Evolutionary conservation across 768 basidiomycete genomes (phyloP).

Genomic region (Rhizopogon vinicolor): DNA sequence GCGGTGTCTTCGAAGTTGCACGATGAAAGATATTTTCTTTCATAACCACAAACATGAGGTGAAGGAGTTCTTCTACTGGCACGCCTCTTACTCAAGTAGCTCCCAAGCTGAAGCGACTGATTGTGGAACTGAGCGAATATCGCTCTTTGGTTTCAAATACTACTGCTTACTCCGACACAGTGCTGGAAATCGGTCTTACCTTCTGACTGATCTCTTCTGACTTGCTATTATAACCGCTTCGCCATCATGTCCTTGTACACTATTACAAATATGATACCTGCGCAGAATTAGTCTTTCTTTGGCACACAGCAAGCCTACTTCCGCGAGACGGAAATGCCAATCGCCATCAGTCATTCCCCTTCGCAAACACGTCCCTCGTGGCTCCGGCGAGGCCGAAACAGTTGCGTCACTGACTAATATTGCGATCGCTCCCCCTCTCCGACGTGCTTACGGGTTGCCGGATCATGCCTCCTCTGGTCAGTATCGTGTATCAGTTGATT

Average conservation of each 20-base stretch:
- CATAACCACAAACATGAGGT: conserved; percentile 1
- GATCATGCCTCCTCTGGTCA: conserved; percentile 26
- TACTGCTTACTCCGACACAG: neutral
- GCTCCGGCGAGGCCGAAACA: conserved; percentile 27
- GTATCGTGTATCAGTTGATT: conserved; percentile 15
- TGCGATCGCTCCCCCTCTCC: conserved; percentile 24
- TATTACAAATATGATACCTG: conserved; percentile 21
- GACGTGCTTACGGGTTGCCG: conserved; percentile 11
- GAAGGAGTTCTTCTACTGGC: neutral
- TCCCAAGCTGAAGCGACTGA: neutral
- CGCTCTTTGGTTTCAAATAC: neutral
- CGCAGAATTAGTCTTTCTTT: conserved; percentile 14
- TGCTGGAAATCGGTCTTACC: neutral
- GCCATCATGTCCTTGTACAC: conserved; percentile 23
- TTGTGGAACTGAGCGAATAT: neutral
- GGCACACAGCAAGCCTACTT: conserved; percentile 9
- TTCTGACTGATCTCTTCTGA: neutral
- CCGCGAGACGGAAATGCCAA: conserved; percentile 9
- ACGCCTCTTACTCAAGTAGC: neutral
- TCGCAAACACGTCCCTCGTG: conserved; percentile 22
- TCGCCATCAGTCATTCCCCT: conserved; percentile 18
- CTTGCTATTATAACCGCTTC: neutral
- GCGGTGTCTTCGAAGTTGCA: neutral
- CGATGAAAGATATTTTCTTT: neutral
- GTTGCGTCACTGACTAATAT: conserved; percentile 27